Conservation (phyloP, 306 rosid genomes). For the Malus fusca region DNA sequence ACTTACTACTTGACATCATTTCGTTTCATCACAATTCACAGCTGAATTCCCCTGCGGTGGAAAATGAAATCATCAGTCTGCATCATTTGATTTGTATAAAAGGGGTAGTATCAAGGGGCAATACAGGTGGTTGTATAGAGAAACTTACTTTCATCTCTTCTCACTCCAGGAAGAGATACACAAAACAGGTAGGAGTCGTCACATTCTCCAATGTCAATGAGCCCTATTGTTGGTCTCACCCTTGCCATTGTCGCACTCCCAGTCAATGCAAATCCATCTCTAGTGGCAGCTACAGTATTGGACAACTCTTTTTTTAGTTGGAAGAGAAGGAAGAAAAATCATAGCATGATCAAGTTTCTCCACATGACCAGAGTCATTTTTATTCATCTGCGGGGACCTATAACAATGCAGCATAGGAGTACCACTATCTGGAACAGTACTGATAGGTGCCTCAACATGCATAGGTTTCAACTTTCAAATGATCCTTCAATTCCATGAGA, state of each 20-base stretch:
- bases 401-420: conserved; percentile 6
- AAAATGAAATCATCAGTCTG: not conserved
- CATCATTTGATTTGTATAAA: not conserved
- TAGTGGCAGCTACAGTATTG: conserved; percentile 22
- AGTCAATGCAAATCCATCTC: conserved; percentile 28
- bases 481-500: conserved; percentile 14
- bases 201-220: conserved; percentile 33
- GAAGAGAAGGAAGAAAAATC: conserved; percentile 33
- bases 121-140: not conserved
- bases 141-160: conserved; percentile 36
- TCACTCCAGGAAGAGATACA: conserved; percentile 31
- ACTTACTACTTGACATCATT: not conserved
- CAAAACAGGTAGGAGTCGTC: conserved; percentile 30
- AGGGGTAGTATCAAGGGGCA: no score
- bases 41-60: conserved; percentile 27
- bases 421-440: conserved; percentile 13
- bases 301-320: conserved; percentile 22
- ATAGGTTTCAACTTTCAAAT: not conserved
- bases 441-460: conserved; percentile 10
- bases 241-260: conserved; percentile 34
- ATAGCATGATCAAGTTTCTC: conserved; percentile 19
- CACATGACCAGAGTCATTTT: not conserved
- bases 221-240: conserved; percentile 31
- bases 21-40: conserved; percentile 32
- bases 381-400: not conserved